phyloP scores from a whole-genome alignment of 1,284 basidiomycete species.

The Trametes versicolor region DNA sequence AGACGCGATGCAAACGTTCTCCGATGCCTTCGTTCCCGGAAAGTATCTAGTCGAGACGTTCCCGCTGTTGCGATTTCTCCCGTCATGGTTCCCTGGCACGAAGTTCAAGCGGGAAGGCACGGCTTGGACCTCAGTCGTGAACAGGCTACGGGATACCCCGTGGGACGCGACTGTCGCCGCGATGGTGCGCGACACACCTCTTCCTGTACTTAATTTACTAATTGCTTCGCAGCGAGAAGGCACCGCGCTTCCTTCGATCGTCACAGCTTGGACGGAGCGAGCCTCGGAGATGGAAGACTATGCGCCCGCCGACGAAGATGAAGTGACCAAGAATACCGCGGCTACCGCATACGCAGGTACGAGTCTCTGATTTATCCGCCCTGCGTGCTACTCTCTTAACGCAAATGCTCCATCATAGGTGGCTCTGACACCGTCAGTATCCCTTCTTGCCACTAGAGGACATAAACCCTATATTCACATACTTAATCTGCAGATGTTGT shows the following conservation, averaged over 20 bases:
- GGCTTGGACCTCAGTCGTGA: background rate
- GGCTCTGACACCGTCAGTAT: slow-evolving; percentile 14
- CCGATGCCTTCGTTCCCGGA: slow-evolving; percentile 15
- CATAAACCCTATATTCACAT: no score
- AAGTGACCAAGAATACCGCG: slow-evolving; percentile 9
- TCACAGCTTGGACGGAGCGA: background rate
- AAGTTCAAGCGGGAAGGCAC: slow-evolving; percentile 21
- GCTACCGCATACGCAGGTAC: slow-evolving; percentile 9
- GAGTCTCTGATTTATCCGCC: background rate
- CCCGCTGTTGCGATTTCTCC: slow-evolving; percentile 23
- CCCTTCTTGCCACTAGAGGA: background rate
- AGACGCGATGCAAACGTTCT: slow-evolving; percentile 20
- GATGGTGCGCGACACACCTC: background rate
- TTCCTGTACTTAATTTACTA: background rate
- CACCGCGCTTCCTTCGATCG: slow-evolving; percentile 8
- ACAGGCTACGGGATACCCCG: slow-evolving; percentile 17
- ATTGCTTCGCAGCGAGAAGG: slow-evolving; percentile 2
- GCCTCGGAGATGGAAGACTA: slow-evolving; percentile 1
- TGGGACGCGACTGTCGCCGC: slow-evolving; percentile 19
- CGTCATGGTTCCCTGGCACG: slow-evolving; percentile 24
- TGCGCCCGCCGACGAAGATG: background rate
- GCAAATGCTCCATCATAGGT: background rate
- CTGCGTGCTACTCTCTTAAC: background rate
- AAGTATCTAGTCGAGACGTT: slow-evolving; percentile 27
- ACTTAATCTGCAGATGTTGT: slow-evolving; percentile 23